Conservation (phyloP, 2,329 filamentous ascomycete species). For the Trichocomaceae sp. region DNA sequence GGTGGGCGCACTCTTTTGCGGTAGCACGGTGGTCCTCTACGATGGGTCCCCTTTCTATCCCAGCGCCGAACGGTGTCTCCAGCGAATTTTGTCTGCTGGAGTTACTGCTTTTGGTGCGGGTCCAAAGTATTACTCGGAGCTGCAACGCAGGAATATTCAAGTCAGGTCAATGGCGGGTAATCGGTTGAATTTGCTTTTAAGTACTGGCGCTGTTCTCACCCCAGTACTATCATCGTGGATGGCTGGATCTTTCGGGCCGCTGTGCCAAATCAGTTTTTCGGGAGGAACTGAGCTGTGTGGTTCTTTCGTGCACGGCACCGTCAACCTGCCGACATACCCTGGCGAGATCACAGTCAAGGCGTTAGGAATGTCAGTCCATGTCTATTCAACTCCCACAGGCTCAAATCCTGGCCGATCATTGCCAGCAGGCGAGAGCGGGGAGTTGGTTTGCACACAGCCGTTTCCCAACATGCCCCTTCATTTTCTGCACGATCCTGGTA, state of each 20-base stretch:
- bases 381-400: constrained; percentile 20
- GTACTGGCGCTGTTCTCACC: constrained; percentile 4
- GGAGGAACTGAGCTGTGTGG: constrained; percentile 46
- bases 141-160: neutral
- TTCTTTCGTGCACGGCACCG: constrained; percentile 40
- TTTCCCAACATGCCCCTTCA: constrained; percentile 44
- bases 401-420: constrained; percentile 3
- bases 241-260: constrained; percentile 31
- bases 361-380: constrained; percentile 44
- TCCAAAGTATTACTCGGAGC: constrained; percentile 1
- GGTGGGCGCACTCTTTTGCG: constrained; percentile 34
- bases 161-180: neutral
- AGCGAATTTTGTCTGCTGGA: constrained; percentile 33
- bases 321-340: constrained; percentile 30
- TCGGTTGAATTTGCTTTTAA: neutral
- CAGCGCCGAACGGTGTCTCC: constrained; percentile 11
- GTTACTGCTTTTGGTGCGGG: constrained; percentile 11
- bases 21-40: constrained; percentile 39
- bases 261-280: constrained; percentile 39
- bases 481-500: constrained; percentile 40
- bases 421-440: constrained; percentile 35
- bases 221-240: constrained; percentile 17
- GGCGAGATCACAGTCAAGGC: constrained; percentile 43
- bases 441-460: constrained; percentile 41
- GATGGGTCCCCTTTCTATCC: constrained; percentile 41